Base-by-base conservation (phyloP, 768 basidiomycete genomes). In the Boletellus ananas region DNA sequence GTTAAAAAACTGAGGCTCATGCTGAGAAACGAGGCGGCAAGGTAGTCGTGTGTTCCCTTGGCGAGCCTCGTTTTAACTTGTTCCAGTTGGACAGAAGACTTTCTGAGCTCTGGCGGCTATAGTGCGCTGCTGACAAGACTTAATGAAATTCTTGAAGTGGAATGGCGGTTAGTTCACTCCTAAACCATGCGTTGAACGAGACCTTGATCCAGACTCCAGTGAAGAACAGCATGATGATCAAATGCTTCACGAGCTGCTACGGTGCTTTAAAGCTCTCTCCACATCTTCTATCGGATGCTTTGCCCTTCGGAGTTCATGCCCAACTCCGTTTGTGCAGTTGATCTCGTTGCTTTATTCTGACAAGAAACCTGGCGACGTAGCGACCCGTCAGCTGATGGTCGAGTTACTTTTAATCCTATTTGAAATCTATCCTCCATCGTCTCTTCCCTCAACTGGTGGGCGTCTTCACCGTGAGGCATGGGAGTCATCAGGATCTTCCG, bases 201-300 rank as follows among this genome's bases (percentile, higher is more conserved):
- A 43, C 17, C 20, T 51, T 64, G 36, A 63, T 41, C 23, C 49
- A 21, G 21, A 36, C 29, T 55, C n/a, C 60, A 94, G 94, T 56
- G 95, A 98, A 66, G 96, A 99, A 64, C 95, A 98, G 62, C 95
- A 96, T 57, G 96, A 96, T 62, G 96, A 98, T 63, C 86, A 96
- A 65, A 76, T 96, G 37, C 74, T 99, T 14, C 86, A 95, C 57
- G 94, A 97, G 66, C 72, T 98, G 2, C 74, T 98, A 35, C 84
- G 93, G 3, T 97, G 94, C 72, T 83, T 98, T 69, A 96, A 96
- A 69, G 96, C 90, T 0, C 76, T 99, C 3, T 85, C 90, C 0
- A 95, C 94, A 0, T 93, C 90, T 8, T 78, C 86, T 41, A 85
- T 90, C 33, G 95, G 95, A 13, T 94, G 90, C 62, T 83, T 84